These are phyloP conservation scores for Yamadazyma pseudoaaseri DNA, from an alignment of 1,139 yeast genomes.

Conservation along the genomic window DNA sequence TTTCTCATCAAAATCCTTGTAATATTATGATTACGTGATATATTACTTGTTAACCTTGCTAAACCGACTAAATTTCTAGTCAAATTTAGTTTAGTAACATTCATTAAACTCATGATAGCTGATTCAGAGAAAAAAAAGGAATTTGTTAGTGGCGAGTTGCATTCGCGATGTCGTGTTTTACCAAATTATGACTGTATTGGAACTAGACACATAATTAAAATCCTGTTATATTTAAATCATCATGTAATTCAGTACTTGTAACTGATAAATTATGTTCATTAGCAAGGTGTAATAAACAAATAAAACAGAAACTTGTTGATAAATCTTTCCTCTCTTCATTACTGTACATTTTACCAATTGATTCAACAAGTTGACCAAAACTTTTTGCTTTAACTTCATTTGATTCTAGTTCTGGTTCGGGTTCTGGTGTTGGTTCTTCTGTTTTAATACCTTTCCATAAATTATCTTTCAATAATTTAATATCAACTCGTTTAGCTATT, in stretches of 20 bases:
- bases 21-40: background rate
- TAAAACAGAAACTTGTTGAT: slow-evolving; percentile 86
- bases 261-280: slow-evolving; percentile 80
- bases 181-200: background rate
- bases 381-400: slow-evolving; percentile 7
- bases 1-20: background rate
- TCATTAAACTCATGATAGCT: slow-evolving; percentile 1
- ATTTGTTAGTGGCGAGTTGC: background rate
- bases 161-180: slow-evolving; percentile 1
- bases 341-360: slow-evolving; percentile 54
- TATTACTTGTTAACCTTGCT: background rate
- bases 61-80: background rate
- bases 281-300: slow-evolving; percentile 81
- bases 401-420: slow-evolving; percentile 10
- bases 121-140: background rate
- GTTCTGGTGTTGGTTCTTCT: slow-evolving; percentile 11
- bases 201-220: slow-evolving; percentile 17
- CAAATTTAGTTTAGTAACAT: background rate
- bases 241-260: slow-evolving; percentile 51
- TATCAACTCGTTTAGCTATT: slow-evolving; percentile 83
- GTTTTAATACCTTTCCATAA: slow-evolving; percentile 63
- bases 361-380: slow-evolving; percentile 50
- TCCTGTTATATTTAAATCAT: slow-evolving; percentile 56
- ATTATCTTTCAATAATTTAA: slow-evolving; percentile 74
- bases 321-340: slow-evolving; percentile 58